Evolutionary conservation across 2,329 filamentous ascomycete genomes (phyloP).

Genomic region (Aspergillus pseudotamarii): DNA sequence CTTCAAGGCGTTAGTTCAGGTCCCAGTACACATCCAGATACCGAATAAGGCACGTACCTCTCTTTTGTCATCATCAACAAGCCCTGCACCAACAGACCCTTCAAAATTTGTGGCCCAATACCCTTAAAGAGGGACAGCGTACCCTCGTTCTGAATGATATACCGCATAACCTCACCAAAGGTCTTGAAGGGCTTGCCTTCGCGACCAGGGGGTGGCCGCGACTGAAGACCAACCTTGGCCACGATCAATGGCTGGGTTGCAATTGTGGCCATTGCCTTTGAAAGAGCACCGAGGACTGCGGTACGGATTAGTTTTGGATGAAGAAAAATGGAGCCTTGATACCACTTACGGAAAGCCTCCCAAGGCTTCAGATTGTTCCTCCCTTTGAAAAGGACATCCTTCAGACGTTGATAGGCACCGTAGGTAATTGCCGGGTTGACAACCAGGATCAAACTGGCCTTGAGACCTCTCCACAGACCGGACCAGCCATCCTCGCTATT

Average conservation of each 20-base stretch:
- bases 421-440: conserved; percentile 98
- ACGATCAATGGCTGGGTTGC: conserved; percentile 94
- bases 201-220: conserved; percentile 80
- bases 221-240: conserved; percentile 95
- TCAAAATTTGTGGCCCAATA: conserved; percentile 89
- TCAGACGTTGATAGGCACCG: conserved; percentile 89
- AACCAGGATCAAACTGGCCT: conserved; percentile 92
- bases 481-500: conserved; percentile 85
- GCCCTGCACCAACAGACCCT: conserved; percentile 91
- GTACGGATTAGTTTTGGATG: conserved; percentile 17
- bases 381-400: conserved; percentile 74
- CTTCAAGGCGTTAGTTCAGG: conserved; percentile 45
- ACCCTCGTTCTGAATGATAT: conserved; percentile 89
- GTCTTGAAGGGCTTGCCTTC: conserved; percentile 90
- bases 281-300: conserved; percentile 84
- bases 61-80: conserved; percentile 99
- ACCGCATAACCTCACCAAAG: conserved; percentile 92
- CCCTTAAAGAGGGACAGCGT: conserved; percentile 88
- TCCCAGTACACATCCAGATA: background rate
- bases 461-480: conserved; percentile 92
- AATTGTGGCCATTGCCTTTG: conserved; percentile 89
- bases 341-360: conserved; percentile 84
- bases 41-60: conserved; percentile 56
- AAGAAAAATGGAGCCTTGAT: background rate
- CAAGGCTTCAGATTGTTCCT: conserved; percentile 74